These are phyloP conservation scores for Metarhizium sp. DNA, from an alignment of 2,329 filamentous ascomycete species.

Conservation along the genomic window DNA sequence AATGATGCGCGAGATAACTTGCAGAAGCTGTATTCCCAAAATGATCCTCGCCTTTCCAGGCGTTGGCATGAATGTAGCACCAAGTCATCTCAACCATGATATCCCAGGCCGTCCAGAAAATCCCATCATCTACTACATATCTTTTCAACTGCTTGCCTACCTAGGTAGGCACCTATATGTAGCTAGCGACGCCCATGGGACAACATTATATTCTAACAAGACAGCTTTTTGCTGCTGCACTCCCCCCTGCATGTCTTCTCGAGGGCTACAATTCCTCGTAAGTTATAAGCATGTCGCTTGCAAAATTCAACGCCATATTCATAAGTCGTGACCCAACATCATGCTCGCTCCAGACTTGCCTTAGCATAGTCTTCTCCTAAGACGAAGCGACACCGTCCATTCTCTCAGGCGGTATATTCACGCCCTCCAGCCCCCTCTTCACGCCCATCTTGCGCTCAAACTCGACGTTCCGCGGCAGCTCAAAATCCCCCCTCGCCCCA, in stretches of 20 bases:
- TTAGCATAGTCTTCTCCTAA: constrained; percentile 4
- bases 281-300: neutral
- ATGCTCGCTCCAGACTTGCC: neutral
- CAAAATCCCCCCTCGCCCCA: constrained; percentile 32
- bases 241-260: too few relatives aligned
- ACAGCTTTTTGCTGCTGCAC: too few relatives aligned
- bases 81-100: neutral
- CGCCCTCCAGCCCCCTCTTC: constrained; percentile 24
- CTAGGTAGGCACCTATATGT: too few relatives aligned
- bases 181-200: too few relatives aligned
- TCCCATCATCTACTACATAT: neutral
- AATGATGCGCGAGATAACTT: neutral
- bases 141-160: too few relatives aligned
- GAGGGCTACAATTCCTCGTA: too few relatives aligned
- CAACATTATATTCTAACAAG: too few relatives aligned
- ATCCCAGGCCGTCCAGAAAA: neutral
- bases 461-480: constrained; percentile 35
- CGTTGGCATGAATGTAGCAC: neutral
- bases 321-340: neutral
- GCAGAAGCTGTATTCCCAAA: neutral
- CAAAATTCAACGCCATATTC: neutral
- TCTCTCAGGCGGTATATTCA: constrained; percentile 21
- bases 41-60: neutral
- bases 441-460: constrained; percentile 25
- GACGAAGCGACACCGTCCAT: constrained; percentile 9